Base-by-base conservation (phyloP, 345 rosid genomes). In the Aquilaria malaccensis region DNA sequence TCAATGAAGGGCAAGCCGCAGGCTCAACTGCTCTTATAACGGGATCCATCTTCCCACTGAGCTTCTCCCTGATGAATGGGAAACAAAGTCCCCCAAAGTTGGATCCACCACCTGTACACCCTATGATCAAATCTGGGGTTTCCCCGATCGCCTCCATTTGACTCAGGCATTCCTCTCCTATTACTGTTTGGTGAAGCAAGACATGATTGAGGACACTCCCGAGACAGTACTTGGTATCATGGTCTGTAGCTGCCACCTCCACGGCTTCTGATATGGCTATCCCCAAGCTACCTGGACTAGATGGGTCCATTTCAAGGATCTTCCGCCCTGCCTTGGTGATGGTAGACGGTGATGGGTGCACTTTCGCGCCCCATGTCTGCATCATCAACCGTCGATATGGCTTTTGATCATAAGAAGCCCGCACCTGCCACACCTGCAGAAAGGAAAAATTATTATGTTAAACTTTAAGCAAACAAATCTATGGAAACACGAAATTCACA, bases 361-460 rank as follows among this genome's bases (percentile, higher is more conserved):
- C 96, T 55, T 85, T 85, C 60, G 97, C 97, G 0, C 97, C 98
- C 97, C 98, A 89, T 29, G 98, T 93, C 73, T 93, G 89, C 98
- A 93, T 93, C 98, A 93, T 93, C 67, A 93, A 52, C 72, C 87
- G 71, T 2, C 98, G 87, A 67, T 89, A 93, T 56, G 98, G 98
- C 76, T 93, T 93, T 77, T 83, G 88, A 73, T 93, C 87, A 50
- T 81, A 93, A 0, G 98, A 93, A 50, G 96, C 95, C 10, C 96
- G 94, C 55, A 93, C 97, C 77, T 89, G 98, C 98, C 97, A 93
- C 59, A 93, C 97, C 98, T 92, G 54, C 14, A 61, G 6, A 51
- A 37, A 30, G 58, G 43, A 37, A 37, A 9, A 37, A 9, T 37
- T 37, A 22, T 22, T 22, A 22, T 22, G 22, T 22, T 22, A 22